These are phyloP conservation scores for Talaromyces wortmannii DNA, from an alignment of 495 filamentous ascomycete species.

Conservation along the genomic window DNA sequence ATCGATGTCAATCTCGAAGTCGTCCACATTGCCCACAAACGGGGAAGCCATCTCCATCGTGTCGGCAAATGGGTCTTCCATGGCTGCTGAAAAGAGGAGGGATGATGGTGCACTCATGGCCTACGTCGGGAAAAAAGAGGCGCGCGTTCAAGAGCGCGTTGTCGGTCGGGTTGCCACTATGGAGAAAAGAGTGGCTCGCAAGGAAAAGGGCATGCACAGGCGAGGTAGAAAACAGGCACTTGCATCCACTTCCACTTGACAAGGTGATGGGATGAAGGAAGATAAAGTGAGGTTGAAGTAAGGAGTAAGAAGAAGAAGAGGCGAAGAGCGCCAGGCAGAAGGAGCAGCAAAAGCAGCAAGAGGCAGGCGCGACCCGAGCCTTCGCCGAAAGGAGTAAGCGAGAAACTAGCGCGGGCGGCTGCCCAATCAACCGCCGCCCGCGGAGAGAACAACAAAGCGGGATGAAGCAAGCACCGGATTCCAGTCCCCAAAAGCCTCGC, in stretches of 20 bases:
- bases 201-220: no score
- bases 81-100: conserved; percentile 20
- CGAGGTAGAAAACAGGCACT: no score
- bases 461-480: background rate
- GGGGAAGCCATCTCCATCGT: conserved; percentile 51
- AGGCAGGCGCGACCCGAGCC: no score
- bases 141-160: no score
- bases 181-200: no score
- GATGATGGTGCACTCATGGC: conserved; percentile 33
- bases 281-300: no score
- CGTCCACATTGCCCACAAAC: conserved; percentile 46
- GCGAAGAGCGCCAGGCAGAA: background rate
- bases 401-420: conserved; percentile 31
- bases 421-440: conserved; percentile 17
- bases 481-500: background rate
- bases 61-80: conserved; percentile 39
- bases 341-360: background rate
- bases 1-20: conserved; percentile 73
- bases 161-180: no score
- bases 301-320: no score
- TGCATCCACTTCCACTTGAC: no score
- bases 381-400: conserved; percentile 22
- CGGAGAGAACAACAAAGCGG: conserved; percentile 40
- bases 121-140: background rate
- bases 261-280: no score